A percentile compares a stretch with the other conserved stretches of the same genome.
phyloP scores from a whole-genome alignment of 2,329 filamentous ascomycete species.

The Penicillium expansum region DNA sequence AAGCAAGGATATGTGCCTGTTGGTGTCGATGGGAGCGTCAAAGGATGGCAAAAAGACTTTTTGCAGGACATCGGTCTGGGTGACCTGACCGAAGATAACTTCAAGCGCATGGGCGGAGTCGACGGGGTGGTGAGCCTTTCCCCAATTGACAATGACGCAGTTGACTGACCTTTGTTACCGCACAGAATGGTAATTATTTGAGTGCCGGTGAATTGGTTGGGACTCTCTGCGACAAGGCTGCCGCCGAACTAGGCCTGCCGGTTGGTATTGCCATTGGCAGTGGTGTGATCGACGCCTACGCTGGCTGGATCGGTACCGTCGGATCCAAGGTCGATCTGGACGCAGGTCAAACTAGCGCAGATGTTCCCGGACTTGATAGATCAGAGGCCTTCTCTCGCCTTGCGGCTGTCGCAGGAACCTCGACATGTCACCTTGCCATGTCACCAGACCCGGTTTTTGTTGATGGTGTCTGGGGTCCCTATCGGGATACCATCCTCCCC shows the following conservation, averaged over 20 bases:
- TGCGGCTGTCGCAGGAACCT: slow-evolving; percentile 92
- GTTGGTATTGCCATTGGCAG: slow-evolving; percentile 89
- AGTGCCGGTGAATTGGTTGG: slow-evolving; percentile 92
- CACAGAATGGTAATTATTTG: slow-evolving; percentile 82
- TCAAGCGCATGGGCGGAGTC: slow-evolving; percentile 90
- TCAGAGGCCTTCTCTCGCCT: slow-evolving; percentile 88
- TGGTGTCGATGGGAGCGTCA: slow-evolving; percentile 94
- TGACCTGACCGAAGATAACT: slow-evolving; percentile 80
- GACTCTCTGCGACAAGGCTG: slow-evolving; percentile 77
- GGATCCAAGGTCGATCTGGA: slow-evolving; percentile 85
- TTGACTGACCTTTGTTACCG: slow-evolving; percentile 10
- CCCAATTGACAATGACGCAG: slow-evolving; percentile 17
- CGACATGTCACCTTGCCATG: slow-evolving; percentile 96
- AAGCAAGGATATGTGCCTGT: slow-evolving; percentile 97
- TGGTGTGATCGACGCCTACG: slow-evolving; percentile 97
- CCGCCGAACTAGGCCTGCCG: slow-evolving; percentile 76
- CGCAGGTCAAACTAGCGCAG: slow-evolving; percentile 64
- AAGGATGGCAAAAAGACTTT: slow-evolving; percentile 98
- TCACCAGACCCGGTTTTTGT: slow-evolving; percentile 91
- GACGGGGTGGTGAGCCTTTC: slow-evolving; percentile 80
- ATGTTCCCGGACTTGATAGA: slow-evolving; percentile 75
- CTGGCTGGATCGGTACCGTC: slow-evolving; percentile 98
- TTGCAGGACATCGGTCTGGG: slow-evolving; percentile 80
- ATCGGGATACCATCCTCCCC: slow-evolving; percentile 88
- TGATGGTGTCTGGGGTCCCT: slow-evolving; percentile 93